Evolutionary conservation across 768 basidiomycete species (phyloP).

Genomic region (Pulveroboletus sp.): DNA sequence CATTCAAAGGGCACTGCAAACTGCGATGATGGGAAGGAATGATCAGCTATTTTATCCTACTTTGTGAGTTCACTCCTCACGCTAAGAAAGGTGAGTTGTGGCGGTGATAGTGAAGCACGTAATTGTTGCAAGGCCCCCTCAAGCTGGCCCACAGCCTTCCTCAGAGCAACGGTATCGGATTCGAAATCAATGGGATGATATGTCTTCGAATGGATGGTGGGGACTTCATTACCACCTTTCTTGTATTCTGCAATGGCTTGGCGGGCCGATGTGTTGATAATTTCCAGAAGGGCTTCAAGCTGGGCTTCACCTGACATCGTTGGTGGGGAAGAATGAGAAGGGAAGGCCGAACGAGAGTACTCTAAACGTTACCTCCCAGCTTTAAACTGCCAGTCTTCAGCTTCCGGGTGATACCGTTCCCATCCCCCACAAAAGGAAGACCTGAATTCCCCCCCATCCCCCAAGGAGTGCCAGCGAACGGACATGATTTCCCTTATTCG

Average conservation of each 20-base stretch:
- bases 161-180: slow-evolving; percentile 17
- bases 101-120: slow-evolving; percentile 24
- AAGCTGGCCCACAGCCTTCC: slow-evolving; percentile 24
- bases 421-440: no score
- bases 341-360: no score
- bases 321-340: no score
- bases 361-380: no score
- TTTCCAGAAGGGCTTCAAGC: slow-evolving; percentile 18
- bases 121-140: slow-evolving; percentile 26
- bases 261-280: slow-evolving; percentile 28
- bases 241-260: slow-evolving; percentile 26
- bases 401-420: no score
- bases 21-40: neutral
- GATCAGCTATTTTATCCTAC: neutral
- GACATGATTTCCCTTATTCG: no score
- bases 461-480: no score
- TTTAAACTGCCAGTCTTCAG: no score
- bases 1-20: slow-evolving; percentile 23
- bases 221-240: slow-evolving; percentile 18
- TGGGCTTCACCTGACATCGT: neutral
- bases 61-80: slow-evolving; percentile 4
- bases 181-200: slow-evolving; percentile 23
- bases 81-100: slow-evolving; percentile 25
- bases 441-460: no score
- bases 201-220: slow-evolving; percentile 21